A percentile compares a stretch with the other conserved stretches of the same genome.
These are phyloP conservation scores for Penicillium salamii DNA, from an alignment of 495 filamentous ascomycete species.

Conservation along the genomic window DNA sequence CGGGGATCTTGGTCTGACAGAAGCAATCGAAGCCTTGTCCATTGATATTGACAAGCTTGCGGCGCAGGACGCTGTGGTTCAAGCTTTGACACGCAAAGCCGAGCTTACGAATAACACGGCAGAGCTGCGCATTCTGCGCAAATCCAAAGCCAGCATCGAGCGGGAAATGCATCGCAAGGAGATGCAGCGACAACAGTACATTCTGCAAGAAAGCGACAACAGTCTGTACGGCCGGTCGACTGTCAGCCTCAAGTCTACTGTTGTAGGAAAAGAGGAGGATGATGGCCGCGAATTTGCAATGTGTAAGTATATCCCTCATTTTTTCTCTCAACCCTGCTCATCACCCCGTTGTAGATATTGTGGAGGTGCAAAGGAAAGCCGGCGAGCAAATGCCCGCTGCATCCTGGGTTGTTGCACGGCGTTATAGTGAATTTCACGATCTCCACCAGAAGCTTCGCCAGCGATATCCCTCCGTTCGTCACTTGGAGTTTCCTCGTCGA, in stretches of 20 bases:
- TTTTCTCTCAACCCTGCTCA: background rate
- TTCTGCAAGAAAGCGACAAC: slow-evolving; percentile 96
- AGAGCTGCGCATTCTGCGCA: slow-evolving; percentile 86
- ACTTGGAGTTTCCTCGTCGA: slow-evolving; percentile 86
- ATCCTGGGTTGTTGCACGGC: slow-evolving; percentile 72
- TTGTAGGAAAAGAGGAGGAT: slow-evolving; percentile 87
- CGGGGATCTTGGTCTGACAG: slow-evolving; percentile 88
- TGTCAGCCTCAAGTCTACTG: slow-evolving; percentile 85
- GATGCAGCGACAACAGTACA: slow-evolving; percentile 94
- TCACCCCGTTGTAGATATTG: slow-evolving; percentile 69
- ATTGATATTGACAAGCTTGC: slow-evolving; percentile 85
- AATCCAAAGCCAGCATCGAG: slow-evolving; percentile 89
- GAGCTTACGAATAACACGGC: slow-evolving; percentile 95
- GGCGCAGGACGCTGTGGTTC: slow-evolving; percentile 85
- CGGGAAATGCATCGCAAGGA: slow-evolving; percentile 92
- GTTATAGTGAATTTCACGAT: slow-evolving; percentile 96
- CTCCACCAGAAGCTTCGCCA: slow-evolving; percentile 84
- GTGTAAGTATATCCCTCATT: slow-evolving; percentile 48
- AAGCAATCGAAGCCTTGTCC: slow-evolving; percentile 82
- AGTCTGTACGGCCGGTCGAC: slow-evolving; percentile 90
- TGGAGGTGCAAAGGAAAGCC: slow-evolving; percentile 86
- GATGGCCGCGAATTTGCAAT: slow-evolving; percentile 92
- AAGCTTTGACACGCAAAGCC: slow-evolving; percentile 88
- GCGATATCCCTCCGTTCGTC: slow-evolving; percentile 80
- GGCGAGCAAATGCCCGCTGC: slow-evolving; percentile 87